Base-by-base conservation (phyloP, 805 yeast genomes). In the Candida insectorum region DNA sequence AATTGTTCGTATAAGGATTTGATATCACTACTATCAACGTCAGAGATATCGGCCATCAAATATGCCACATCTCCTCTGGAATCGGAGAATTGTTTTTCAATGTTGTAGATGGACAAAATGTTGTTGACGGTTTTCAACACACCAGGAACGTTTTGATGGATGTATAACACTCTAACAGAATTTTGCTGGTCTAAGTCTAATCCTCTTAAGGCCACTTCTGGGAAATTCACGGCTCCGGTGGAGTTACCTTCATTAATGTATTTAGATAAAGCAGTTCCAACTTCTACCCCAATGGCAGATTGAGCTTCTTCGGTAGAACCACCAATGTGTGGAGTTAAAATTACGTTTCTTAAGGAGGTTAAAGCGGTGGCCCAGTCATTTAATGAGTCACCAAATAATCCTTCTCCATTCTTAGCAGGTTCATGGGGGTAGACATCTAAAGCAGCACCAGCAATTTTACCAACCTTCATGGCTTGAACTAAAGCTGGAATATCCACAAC, bases 271-370 rank as follows among this genome's bases (percentile, higher is more conserved):
- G 95, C 80, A 28, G 83, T 72, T 40, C 82, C 86, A 41, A 93
- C 98, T 70, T 93, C 98, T 41, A 91, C 71, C 68, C 98, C 98
- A 56, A 93, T 93, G 25, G 97, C 95, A 36, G 85, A 75, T 74
- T 93, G 98, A 24, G 98, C 98, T 72, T 93, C 98, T 65, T 91
- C 97, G 30, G 98, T 93, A 32, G 97, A 88, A 48, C 98, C 98
- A 67, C 98, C 98, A 50, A 93, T 93, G 59, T 93, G 98, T 21
- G 98, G 98, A 35, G 97, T 82, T 54, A 93, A 74, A 46, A 93
- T 88, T 42, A 91, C 79, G 65, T 93, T 93, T 67, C 89, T 79
- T 58, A 88, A 74, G 8, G 84, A 68, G 48, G 79, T 74, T 50
- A 93, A 75, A 58, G 89, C 96, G 21, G 85, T 70, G 43, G 85